Conservation (phyloP, 2,329 filamentous ascomycete species). For the Zymoseptoria tritici region DNA sequence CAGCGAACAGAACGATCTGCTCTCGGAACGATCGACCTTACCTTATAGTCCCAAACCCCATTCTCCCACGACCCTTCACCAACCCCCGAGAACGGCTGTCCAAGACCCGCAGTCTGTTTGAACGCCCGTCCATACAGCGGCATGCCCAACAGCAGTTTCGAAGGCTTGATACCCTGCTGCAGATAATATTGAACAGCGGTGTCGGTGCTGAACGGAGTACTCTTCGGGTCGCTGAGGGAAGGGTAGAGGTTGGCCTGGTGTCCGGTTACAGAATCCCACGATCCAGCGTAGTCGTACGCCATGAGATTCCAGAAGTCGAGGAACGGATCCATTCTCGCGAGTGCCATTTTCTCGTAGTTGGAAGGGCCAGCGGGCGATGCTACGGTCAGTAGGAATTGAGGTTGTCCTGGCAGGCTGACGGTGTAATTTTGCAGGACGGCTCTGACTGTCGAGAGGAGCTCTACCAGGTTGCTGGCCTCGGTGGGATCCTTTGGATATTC, state of each 20-base stretch:
- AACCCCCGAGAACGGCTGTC: conserved; percentile 59
- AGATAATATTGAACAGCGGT: conserved; percentile 66
- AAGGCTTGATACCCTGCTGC: conserved; percentile 48
- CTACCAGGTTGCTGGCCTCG: conserved; percentile 35
- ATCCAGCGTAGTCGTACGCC: conserved; percentile 58
- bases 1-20: background rate
- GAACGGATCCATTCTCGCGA: conserved; percentile 34
- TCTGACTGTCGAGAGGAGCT: conserved; percentile 33
- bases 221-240: conserved; percentile 47
- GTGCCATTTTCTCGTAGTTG: conserved; percentile 38
- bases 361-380: conserved; percentile 37
- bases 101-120: conserved; percentile 65
- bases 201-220: conserved; percentile 71
- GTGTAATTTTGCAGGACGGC: conserved; percentile 36
- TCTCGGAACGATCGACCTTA: background rate
- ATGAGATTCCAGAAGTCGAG: conserved; percentile 46
- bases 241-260: conserved; percentile 75
- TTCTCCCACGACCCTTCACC: conserved; percentile 77
- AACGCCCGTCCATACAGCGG: conserved; percentile 87
- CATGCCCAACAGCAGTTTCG: conserved; percentile 83
- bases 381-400: conserved; percentile 39
- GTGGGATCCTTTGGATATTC: conserved; percentile 37
- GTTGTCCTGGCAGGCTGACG: conserved; percentile 24
- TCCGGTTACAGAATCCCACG: conserved; percentile 64
- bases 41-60: conserved; percentile 82